Evolutionary conservation across 179 eudicot species (phyloP).

Genomic region (Heliamphora pulchella): DNA sequence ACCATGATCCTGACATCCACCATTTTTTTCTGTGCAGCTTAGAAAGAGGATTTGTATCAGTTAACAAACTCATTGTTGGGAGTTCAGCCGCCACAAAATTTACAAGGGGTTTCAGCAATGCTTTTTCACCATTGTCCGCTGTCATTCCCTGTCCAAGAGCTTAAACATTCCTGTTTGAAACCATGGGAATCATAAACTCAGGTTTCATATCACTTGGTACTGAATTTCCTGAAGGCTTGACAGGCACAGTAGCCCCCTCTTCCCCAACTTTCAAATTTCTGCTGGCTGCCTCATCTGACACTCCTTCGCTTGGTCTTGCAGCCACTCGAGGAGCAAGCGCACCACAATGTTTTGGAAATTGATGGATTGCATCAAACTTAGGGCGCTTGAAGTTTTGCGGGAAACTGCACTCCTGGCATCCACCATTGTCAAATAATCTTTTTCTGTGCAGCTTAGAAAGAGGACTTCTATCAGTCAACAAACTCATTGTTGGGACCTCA

Average conservation of each 20-base stretch:
- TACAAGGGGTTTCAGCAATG: background rate
- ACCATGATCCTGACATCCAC: background rate
- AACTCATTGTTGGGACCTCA: background rate
- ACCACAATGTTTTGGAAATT: background rate
- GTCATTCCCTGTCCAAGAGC: background rate
- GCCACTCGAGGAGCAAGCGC: background rate
- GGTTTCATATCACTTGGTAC: background rate
- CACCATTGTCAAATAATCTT: background rate
- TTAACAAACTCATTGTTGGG: background rate
- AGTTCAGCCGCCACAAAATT: background rate
- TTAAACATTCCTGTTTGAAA: background rate
- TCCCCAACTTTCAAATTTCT: background rate
- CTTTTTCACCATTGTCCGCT: background rate
- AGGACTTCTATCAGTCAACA: background rate
- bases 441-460: background rate
- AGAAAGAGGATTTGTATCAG: background rate
- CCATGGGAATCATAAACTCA: background rate
- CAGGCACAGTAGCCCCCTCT: background rate
- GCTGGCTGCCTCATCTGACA: background rate
- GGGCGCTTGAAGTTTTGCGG: conserved; percentile 3
- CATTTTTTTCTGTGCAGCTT: background rate
- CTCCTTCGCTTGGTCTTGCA: background rate
- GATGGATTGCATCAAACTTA: conserved; percentile 2
- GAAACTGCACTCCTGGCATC: background rate
- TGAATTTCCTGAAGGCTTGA: background rate